Percentiles rank a stretch among this genome's conserved stretches.
Conservation (phyloP, 2,329 filamentous ascomycete genomes). For the Didymella exigua region DNA sequence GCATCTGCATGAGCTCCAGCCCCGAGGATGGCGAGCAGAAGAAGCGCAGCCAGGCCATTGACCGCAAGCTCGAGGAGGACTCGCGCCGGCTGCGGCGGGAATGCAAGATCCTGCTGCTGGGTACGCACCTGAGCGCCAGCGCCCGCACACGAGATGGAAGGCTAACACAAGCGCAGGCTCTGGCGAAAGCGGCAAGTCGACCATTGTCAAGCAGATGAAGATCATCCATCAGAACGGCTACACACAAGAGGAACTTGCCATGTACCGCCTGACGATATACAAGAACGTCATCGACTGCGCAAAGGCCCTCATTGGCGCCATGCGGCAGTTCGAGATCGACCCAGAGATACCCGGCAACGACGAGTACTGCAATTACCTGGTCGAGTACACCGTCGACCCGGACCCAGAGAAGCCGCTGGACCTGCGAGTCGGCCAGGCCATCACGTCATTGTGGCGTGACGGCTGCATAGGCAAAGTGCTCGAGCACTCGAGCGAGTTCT, state of each 20-base stretch:
- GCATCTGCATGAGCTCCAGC: conserved; percentile 87
- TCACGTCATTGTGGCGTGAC: conserved; percentile 89
- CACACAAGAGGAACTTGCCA: conserved; percentile 87
- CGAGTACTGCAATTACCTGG: conserved; percentile 77
- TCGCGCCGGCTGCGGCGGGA: conserved; percentile 89
- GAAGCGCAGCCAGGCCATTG: conserved; percentile 95
- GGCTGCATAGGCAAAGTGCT: conserved; percentile 80
- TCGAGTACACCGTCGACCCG: conserved; percentile 87
- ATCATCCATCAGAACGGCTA: conserved; percentile 99
- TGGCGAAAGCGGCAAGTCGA: conserved; percentile 98
- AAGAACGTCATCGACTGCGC: conserved; percentile 98
- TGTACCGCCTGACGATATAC: conserved; percentile 95
- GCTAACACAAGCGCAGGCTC: conserved; percentile 68
- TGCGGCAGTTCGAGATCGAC: conserved; percentile 88
- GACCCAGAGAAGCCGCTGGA: conserved; percentile 88
- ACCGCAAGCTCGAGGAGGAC: conserved; percentile 91
- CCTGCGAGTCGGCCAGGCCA: conserved; percentile 77
- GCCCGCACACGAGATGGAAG: neutral
- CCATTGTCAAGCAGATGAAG: conserved; percentile 99
- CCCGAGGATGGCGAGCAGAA: conserved; percentile 89
- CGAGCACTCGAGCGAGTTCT: conserved; percentile 96
- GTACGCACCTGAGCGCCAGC: conserved; percentile 59
- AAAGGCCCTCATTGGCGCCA: conserved; percentile 87
- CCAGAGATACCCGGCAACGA: conserved; percentile 73
- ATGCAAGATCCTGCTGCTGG: conserved; percentile 97